Evolutionary conservation across 768 basidiomycete species (phyloP).

Genomic region (Holtermanniella nyarrowii): DNA sequence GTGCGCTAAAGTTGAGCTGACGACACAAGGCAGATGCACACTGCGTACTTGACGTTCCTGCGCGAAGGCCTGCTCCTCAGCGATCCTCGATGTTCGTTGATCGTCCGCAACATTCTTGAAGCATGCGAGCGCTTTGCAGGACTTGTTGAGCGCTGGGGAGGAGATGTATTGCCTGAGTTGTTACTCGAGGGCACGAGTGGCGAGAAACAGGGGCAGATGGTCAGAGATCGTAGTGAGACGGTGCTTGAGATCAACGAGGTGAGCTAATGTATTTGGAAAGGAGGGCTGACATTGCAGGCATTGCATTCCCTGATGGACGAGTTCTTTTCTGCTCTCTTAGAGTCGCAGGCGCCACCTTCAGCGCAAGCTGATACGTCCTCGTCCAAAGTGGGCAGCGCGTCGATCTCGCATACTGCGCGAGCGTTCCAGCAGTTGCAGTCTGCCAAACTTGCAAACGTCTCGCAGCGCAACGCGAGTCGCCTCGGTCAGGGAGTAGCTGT

Average conservation of each 20-base stretch:
- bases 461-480: constrained; percentile 44
- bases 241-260: constrained; percentile 75
- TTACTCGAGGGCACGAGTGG: constrained; percentile 65
- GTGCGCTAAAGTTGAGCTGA: not conserved
- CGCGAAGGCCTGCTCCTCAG: constrained; percentile 69
- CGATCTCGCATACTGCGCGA: constrained; percentile 15
- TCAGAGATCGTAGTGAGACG: constrained; percentile 56
- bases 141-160: constrained; percentile 83
- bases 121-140: constrained; percentile 79
- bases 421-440: constrained; percentile 13
- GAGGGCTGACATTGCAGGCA: constrained; percentile 44
- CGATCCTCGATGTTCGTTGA: constrained; percentile 53
- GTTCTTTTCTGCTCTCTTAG: constrained; percentile 71
- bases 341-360: constrained; percentile 62
- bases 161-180: constrained; percentile 74
- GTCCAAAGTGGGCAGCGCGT: constrained; percentile 43
- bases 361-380: constrained; percentile 54
- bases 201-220: constrained; percentile 59
- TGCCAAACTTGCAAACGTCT: constrained; percentile 5
- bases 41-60: constrained; percentile 66
- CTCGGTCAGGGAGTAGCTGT: constrained; percentile 46
- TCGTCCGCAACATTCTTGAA: constrained; percentile 64
- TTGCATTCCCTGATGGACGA: constrained; percentile 57
- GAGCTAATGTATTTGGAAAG: constrained; percentile 18
- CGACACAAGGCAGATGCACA: constrained; percentile 56